These are phyloP conservation scores for Leccinum barrowsii DNA, from an alignment of 768 basidiomycete genomes.

Conservation along the genomic window DNA sequence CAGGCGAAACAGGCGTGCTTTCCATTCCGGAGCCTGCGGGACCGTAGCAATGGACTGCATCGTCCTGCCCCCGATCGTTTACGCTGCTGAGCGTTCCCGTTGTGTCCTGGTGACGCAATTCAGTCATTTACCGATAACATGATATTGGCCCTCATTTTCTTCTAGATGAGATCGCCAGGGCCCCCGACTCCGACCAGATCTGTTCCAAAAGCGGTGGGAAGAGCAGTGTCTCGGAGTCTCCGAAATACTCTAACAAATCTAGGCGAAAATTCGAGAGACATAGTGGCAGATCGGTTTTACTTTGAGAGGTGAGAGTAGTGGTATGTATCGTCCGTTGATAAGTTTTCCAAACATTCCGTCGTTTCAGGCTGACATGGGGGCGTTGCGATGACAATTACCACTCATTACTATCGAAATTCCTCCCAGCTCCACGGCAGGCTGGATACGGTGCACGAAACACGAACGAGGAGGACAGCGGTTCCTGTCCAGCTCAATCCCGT, in stretches of 20 bases:
- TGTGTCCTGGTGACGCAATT: slow-evolving; percentile 24
- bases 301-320: background rate
- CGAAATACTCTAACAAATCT: background rate
- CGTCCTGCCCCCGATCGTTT: slow-evolving; percentile 19
- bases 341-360: slow-evolving; percentile 5
- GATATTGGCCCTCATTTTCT: slow-evolving; percentile 9
- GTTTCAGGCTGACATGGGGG: slow-evolving; percentile 16
- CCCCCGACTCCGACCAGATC: slow-evolving; percentile 13
- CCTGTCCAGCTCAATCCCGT: slow-evolving; percentile 4
- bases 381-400: slow-evolving; percentile 2
- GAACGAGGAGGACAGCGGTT: slow-evolving; percentile 7
- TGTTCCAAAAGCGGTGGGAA: slow-evolving; percentile 6
- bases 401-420: slow-evolving; percentile 8
- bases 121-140: slow-evolving; percentile 17
- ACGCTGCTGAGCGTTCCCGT: slow-evolving; percentile 8
- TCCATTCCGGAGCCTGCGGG: slow-evolving; percentile 28
- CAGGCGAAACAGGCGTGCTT: slow-evolving; percentile 30
- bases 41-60: slow-evolving; percentile 20
- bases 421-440: slow-evolving; percentile 17
- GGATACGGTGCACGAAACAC: slow-evolving; percentile 22
- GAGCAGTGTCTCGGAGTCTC: background rate
- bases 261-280: background rate
- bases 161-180: slow-evolving; percentile 17
- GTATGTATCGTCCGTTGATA: background rate
- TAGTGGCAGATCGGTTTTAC: background rate